These are phyloP conservation scores for Hypsizygus ulmarius DNA, from an alignment of 1,284 basidiomycete genomes.

Conservation along the genomic window DNA sequence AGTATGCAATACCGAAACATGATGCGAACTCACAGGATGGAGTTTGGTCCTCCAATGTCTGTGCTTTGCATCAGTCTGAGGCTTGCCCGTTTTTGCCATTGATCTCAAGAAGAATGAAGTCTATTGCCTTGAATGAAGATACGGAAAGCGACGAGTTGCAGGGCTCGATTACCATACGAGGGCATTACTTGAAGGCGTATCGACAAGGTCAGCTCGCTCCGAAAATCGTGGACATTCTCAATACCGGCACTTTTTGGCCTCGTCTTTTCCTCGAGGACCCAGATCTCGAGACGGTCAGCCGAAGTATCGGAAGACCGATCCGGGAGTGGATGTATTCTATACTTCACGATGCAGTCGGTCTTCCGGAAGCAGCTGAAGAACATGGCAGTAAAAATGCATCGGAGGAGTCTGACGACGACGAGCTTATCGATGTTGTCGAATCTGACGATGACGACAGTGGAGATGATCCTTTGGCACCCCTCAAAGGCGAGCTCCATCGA, in stretches of 20 bases:
- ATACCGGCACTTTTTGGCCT: slow-evolving; percentile 66
- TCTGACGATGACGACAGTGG: slow-evolving; percentile 41
- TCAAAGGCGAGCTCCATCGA: slow-evolving; percentile 65
- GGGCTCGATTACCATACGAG: slow-evolving; percentile 35
- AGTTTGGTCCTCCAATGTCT: slow-evolving; percentile 53
- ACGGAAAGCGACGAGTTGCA: slow-evolving; percentile 27
- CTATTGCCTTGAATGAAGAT: slow-evolving; percentile 21
- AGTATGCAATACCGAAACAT: slow-evolving; percentile 67
- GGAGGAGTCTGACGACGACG: slow-evolving; percentile 51
- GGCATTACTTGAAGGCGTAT: slow-evolving; percentile 60
- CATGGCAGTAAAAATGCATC: slow-evolving; percentile 21
- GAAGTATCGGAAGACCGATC: slow-evolving; percentile 59
- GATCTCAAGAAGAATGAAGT: slow-evolving; percentile 43
- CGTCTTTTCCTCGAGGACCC: slow-evolving; percentile 74
- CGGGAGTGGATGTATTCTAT: slow-evolving; percentile 69
- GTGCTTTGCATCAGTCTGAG: slow-evolving; percentile 55
- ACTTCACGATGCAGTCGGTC: slow-evolving; percentile 62
- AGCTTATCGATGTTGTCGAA: slow-evolving; percentile 55
- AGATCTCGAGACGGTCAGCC: slow-evolving; percentile 61
- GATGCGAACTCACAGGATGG: slow-evolving; percentile 35
- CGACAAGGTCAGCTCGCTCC: slow-evolving; percentile 56
- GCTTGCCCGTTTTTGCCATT: slow-evolving; percentile 50
- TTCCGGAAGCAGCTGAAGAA: slow-evolving; percentile 35
- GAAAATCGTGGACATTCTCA: slow-evolving; percentile 56
- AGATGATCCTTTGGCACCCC: slow-evolving; percentile 55